Conservation (phyloP, 176 grass and related monocot genomes). For the Secale cereale region DNA sequence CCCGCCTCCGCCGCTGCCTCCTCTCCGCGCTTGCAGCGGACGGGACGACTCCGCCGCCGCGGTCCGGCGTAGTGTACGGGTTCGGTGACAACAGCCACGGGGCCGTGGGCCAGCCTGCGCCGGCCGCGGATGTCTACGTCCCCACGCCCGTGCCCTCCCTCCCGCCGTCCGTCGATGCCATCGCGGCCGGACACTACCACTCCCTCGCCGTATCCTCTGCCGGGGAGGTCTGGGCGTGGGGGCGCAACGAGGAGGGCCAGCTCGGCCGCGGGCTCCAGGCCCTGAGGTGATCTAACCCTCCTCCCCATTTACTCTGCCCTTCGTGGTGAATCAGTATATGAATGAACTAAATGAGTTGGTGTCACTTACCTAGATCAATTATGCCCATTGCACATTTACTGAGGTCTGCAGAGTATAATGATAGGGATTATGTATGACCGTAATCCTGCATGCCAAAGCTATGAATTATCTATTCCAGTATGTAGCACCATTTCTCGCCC, state of each 20-base stretch:
- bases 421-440: not conserved
- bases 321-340: not conserved
- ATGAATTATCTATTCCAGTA: not conserved
- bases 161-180: conserved; percentile 37
- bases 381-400: not conserved
- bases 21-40: conserved; percentile 27
- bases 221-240: conserved; percentile 88
- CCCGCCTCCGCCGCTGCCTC: conserved; percentile 18
- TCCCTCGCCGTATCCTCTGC: conserved; percentile 59
- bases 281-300: conserved; percentile 35
- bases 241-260: conserved; percentile 81
- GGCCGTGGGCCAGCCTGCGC: conserved; percentile 45
- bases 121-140: conserved; percentile 50
- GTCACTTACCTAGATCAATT: not conserved
- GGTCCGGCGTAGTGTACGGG: conserved; percentile 44
- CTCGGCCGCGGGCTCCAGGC: conserved; percentile 57
- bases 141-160: conserved; percentile 60
- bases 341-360: not conserved
- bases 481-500: not conserved
- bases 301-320: not conserved
- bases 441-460: not conserved
- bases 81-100: conserved; percentile 87
- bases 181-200: conserved; percentile 76
- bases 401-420: not conserved
- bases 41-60: not conserved